Conservation (phyloP, 495 filamentous ascomycete species). For the Penicillium lagena region DNA sequence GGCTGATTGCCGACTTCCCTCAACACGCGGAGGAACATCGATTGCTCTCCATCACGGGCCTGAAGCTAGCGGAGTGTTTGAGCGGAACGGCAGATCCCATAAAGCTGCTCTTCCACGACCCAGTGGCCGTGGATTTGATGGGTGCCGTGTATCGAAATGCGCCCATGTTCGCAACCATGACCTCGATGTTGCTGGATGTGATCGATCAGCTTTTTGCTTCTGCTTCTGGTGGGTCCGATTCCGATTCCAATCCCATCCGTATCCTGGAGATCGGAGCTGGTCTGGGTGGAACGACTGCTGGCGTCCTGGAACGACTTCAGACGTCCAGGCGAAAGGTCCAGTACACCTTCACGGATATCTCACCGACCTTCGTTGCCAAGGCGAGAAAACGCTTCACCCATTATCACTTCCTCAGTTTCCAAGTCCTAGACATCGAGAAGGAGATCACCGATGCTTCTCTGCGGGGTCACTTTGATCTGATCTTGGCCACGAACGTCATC, state of each 20-base stretch:
- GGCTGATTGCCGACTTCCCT: conserved; percentile 28
- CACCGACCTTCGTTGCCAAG: conserved; percentile 34
- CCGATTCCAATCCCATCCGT: conserved; percentile 2
- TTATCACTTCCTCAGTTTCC: conserved; percentile 40
- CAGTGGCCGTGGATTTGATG: conserved; percentile 39
- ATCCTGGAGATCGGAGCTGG: conserved; percentile 34
- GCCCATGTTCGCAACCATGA: too few species aligned
- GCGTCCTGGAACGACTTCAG: conserved; percentile 27
- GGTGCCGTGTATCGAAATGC: conserved; percentile 31
- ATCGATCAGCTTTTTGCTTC: too few species aligned
- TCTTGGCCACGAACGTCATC: conserved; percentile 42
- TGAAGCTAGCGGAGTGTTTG: conserved; percentile 33
- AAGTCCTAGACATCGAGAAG: conserved; percentile 40
- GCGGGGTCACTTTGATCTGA: conserved; percentile 32
- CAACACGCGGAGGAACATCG: conserved; percentile 30
- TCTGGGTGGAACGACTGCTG: conserved; percentile 34
- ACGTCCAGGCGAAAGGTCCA: conserved; percentile 30
- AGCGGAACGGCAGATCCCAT: conserved; percentile 38
- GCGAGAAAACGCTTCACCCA: conserved; percentile 29
- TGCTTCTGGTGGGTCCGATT: too few species aligned
- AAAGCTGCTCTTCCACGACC: conserved; percentile 40
- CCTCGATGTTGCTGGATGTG: too few species aligned
- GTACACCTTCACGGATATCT: conserved; percentile 46
- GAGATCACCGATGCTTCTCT: conserved; percentile 22
- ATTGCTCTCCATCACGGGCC: conserved; percentile 38